Conservation (phyloP, 768 basidiomycete species). For the Jaapia argillacea region DNA sequence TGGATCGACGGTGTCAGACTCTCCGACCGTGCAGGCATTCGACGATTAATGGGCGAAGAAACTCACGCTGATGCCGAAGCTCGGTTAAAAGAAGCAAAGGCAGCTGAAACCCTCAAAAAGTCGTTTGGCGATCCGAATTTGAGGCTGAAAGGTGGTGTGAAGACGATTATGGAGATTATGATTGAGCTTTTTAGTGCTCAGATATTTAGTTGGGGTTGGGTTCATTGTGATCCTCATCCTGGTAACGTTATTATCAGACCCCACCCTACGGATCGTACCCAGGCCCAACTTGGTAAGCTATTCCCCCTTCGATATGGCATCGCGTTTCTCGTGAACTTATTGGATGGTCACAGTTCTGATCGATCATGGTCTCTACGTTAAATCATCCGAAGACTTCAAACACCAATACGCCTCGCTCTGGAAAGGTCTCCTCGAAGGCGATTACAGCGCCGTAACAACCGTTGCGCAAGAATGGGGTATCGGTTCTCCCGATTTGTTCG, state of each 20-base stretch:
- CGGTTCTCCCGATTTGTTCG: constrained; percentile 61
- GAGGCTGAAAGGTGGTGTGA: constrained; percentile 46
- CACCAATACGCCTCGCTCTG: constrained; percentile 73
- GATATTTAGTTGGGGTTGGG: constrained; percentile 90
- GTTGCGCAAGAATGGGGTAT: constrained; percentile 59
- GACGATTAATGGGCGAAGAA: constrained; percentile 47
- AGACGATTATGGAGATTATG: constrained; percentile 74
- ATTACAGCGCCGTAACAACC: constrained; percentile 39
- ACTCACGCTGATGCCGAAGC: constrained; percentile 5
- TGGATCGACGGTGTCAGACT: constrained; percentile 76
- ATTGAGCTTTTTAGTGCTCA: constrained; percentile 81
- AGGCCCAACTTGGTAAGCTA: constrained; percentile 55
- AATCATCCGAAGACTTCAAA: constrained; percentile 55
- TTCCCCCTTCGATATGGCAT: no score
- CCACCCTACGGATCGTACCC: constrained; percentile 31
- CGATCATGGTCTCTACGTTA: constrained; percentile 89
- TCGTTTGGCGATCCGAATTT: constrained; percentile 2
- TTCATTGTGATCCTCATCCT: constrained; percentile 70
- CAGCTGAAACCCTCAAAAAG: background rate
- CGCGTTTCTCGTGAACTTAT: no score
- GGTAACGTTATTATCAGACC: constrained; percentile 73
- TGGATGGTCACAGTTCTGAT: no score
- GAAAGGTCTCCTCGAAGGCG: constrained; percentile 50
- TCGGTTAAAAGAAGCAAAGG: no score
- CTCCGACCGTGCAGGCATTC: constrained; percentile 50